Evolutionary conservation across 1,284 basidiomycete genomes (phyloP).

Genomic region (Trichosporon faecale): DNA sequence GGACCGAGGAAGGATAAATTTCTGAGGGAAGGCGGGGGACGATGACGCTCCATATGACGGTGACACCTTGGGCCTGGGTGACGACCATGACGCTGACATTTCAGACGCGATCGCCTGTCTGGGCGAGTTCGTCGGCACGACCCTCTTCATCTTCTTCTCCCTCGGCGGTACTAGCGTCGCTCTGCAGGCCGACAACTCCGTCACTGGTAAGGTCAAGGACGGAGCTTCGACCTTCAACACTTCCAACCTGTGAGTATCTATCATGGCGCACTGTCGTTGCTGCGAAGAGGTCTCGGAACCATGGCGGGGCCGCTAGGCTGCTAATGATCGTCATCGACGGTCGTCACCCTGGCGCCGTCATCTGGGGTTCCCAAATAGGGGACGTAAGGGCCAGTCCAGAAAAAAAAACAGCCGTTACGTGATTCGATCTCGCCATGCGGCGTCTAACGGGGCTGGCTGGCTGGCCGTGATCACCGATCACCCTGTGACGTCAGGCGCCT

Average conservation of each 20-base stretch:
- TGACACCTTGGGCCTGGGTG: not conserved
- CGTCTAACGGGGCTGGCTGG: not conserved
- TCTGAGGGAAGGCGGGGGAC: not conserved
- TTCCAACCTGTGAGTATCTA: slow-evolving; percentile 36
- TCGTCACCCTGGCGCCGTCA: not conserved
- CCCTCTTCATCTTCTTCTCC: slow-evolving; percentile 53
- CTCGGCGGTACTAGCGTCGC: slow-evolving; percentile 50
- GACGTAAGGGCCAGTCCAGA: not conserved
- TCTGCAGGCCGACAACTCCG: slow-evolving; percentile 41
- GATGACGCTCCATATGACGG: too few relatives aligned
- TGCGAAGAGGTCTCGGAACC: not conserved
- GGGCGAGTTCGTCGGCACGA: slow-evolving; percentile 55
- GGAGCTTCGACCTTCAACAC: slow-evolving; percentile 41
- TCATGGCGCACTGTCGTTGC: not conserved
- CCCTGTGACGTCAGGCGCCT: not conserved
- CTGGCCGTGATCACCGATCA: not conserved
- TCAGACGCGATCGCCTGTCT: slow-evolving; percentile 52
- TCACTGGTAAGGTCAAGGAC: slow-evolving; percentile 40
- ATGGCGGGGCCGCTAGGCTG: not conserved
- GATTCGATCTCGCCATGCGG: not conserved
- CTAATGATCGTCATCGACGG: not conserved
- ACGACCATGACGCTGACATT: not conserved
- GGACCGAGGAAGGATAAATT: not conserved
- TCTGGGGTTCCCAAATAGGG: not conserved
- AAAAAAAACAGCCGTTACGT: not conserved